phyloP scores from a whole-genome alignment of 768 basidiomycete genomes.

The Suillus bovinus region DNA sequence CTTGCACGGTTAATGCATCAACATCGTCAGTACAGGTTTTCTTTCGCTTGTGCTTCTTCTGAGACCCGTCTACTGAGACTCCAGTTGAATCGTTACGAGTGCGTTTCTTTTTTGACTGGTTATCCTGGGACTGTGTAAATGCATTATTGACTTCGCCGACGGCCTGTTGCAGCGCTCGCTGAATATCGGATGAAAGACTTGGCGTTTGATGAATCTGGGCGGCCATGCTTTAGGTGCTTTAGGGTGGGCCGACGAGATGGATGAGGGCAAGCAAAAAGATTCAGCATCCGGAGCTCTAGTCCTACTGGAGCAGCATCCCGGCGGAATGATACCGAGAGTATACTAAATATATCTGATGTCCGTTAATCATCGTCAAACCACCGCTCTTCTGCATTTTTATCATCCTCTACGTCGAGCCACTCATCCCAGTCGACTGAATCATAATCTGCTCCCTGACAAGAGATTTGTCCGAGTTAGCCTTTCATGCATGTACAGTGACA shows the following conservation, averaged over 20 bases:
- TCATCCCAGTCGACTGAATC: slow-evolving; percentile 78
- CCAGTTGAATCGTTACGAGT: slow-evolving; percentile 17
- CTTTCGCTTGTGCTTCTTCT: slow-evolving; percentile 35
- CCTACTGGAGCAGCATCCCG: slow-evolving; percentile 9
- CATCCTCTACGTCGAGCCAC: slow-evolving; percentile 56
- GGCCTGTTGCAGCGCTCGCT: slow-evolving; percentile 51
- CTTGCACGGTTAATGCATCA: slow-evolving; percentile 1
- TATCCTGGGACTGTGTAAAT: slow-evolving; percentile 29
- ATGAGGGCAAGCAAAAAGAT: slow-evolving; percentile 41
- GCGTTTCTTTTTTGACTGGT: slow-evolving; percentile 38
- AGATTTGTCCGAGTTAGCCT: slow-evolving; percentile 9
- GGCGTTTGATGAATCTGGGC: slow-evolving; percentile 11
- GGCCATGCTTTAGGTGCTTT: slow-evolving; percentile 33
- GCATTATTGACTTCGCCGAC: slow-evolving; percentile 47
- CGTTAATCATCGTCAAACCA: slow-evolving; percentile 65
- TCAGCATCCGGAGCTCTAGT: slow-evolving; percentile 1
- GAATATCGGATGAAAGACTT: slow-evolving; percentile 43
- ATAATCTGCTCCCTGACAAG: slow-evolving; percentile 62
- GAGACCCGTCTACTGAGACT: slow-evolving; percentile 16
- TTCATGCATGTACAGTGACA: background rate
- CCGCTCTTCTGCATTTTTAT: slow-evolving; percentile 61
- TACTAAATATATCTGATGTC: slow-evolving; percentile 16
- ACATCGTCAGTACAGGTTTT: slow-evolving; percentile 24
- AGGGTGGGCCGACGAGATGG: slow-evolving; percentile 40
- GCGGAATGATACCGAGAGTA: slow-evolving; percentile 15